Evolutionary conservation across 148 eudicot genomes (phyloP), one percentile per base, ranked within the genome.

Genomic region (Chenopodium album): DNA sequence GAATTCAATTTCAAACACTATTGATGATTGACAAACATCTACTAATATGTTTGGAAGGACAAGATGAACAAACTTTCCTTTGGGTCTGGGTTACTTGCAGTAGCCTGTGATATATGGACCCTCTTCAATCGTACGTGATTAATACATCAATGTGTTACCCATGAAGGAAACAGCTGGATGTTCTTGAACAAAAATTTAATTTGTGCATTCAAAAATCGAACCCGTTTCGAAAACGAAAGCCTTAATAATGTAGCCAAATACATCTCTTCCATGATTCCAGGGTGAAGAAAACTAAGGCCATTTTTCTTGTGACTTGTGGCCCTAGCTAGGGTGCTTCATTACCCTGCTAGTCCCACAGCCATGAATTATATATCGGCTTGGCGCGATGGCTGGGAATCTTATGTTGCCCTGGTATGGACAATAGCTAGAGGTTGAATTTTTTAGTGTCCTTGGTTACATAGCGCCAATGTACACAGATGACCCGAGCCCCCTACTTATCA

Each of bases 121-220:
- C 80, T 76, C 71, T 59, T 17, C 52, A 9, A 12, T 31, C 22
- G 48, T 13, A 79, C 17, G 54, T 48, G 12, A 46, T 68, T 41
- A 78, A 62, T 82, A 72, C 22, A 46, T 47, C 71, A 80, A 71
- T 71, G 73, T 82, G 85, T 78, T 82, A 78, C 72, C 73, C 85
- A 78, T 82, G 85, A 82, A 82, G 77, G 77, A 47, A 77, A 71
- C 80, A 82, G 60, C 80, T 76, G 62, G 14, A 72, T 47, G 14
- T 23, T 79, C 73, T 3, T 74, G 44, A 34, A 73, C 2, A 29
- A 76, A 41, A 37, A 56, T 4, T 56, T 56, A 56, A 56, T 56
- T 56, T 3, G 17, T 14, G 22, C 41, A 48, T 79, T 47, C 29
- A 34, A 56, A 2, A 28, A n/a, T 10, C 34, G 17, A 37, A 50